Evolutionary conservation across 1,284 basidiomycete species (phyloP), one percentile per base, ranked within the genome.

Genomic region (Fistulina hepatica): DNA sequence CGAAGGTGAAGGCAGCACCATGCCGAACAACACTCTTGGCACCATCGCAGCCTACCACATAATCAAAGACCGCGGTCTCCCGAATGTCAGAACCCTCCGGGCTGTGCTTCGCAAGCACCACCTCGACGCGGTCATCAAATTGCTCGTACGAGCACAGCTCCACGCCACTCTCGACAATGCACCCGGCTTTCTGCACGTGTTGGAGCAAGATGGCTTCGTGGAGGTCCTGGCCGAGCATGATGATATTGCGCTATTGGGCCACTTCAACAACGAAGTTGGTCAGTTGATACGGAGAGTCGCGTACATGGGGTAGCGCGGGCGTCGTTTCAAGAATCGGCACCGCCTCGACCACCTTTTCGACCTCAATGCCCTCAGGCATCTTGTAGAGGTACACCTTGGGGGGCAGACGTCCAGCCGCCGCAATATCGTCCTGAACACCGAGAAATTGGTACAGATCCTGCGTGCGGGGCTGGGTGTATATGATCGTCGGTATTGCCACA

Each of bases 401-500:
- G 25, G 15, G 15, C 12, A 15, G 12, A 12, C 25, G 12, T 12
- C 12, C 12, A 15, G 5, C 15, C 12, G 25, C 25, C 12, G 15
- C 12, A 6, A 46, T 5, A 8, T 44, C 40, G 15, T 34, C 36
- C 1, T 26, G 16, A 4, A 25, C 27, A 4, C 44, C 44, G 17
- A 45, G 39, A 10, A 45, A 36, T 4, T 32, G 30, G 17, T 40
- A 41, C 4, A 41, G 5, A n/a, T 43, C 41, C 12, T n/a, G 33
- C 3, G 44, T 40, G 15, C 44, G 44, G 12, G 44, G 42, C 42
- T 43, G 24, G n/a, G n/a, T n/a, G n/a, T n/a, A n/a, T n/a, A n/a
- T n/a, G n/a, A n/a, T n/a, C n/a, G n/a, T n/a, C n/a, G n/a, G n/a
- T n/a, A n/a, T n/a, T n/a, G n/a, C n/a, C n/a, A n/a, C n/a, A n/a